Conservation (phyloP, 192 early-diverging fungal species). For the Gonapodya prolifera region DNA sequence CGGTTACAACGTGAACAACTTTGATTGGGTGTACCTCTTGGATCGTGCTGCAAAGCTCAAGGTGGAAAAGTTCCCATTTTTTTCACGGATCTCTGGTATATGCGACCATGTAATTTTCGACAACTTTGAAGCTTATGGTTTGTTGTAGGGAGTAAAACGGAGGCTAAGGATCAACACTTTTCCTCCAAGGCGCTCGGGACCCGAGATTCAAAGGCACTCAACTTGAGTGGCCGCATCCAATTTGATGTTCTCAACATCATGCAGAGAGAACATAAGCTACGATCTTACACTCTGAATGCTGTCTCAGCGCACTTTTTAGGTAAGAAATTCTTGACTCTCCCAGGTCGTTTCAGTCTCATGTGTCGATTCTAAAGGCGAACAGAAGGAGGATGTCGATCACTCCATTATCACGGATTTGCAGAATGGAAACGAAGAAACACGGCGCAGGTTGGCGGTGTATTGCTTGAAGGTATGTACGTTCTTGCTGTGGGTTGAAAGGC, state of each 20-base stretch:
- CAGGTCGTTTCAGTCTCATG: background rate
- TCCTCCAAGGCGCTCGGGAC: conserved; percentile 88
- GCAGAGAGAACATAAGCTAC: conserved; percentile 89
- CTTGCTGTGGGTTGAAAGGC: conserved; percentile 6
- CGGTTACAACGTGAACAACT: conserved; percentile 94
- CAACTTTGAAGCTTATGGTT: background rate
- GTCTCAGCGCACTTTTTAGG: conserved; percentile 89
- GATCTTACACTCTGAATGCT: conserved; percentile 91
- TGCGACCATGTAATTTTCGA: background rate
- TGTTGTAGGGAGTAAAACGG: conserved; percentile 34
- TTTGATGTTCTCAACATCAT: conserved; percentile 88
- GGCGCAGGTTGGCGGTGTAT: conserved; percentile 87
- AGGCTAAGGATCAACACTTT: conserved; percentile 68
- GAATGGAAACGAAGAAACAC: conserved; percentile 87
- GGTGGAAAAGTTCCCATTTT: conserved; percentile 63
- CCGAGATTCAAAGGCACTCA: conserved; percentile 80
- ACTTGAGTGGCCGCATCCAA: conserved; percentile 83
- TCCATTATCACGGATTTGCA: conserved; percentile 97
- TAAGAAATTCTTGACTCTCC: conserved; percentile 11
- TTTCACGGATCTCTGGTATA: conserved; percentile 56
- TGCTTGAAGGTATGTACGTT: conserved; percentile 61
- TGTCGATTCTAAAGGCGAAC: conserved; percentile 49
- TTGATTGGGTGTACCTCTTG: conserved; percentile 92
- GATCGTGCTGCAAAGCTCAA: conserved; percentile 73
- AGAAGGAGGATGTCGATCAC: conserved; percentile 98